Evolutionary conservation across 257 asterid species (phyloP).

Genomic region (Primulina huaijiensis): DNA sequence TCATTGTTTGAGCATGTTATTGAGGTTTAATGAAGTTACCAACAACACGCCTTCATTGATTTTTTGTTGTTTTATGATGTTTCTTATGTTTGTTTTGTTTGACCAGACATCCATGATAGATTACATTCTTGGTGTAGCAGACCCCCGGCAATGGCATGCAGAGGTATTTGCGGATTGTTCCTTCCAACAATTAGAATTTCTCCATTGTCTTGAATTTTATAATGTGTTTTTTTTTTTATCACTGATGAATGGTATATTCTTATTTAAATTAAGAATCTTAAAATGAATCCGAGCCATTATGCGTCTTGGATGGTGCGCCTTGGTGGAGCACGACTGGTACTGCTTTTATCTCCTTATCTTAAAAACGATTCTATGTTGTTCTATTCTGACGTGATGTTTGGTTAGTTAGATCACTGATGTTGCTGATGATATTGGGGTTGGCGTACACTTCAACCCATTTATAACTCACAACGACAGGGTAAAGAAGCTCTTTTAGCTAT

Average conservation of each 20-base stretch:
- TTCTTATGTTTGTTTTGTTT: background rate
- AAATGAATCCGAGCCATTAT: conserved; percentile 65
- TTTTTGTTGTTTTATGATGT: background rate
- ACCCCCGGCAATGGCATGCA: conserved; percentile 84
- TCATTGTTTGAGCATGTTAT: background rate
- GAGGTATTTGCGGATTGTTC: conserved; percentile 47
- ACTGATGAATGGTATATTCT: conserved; percentile 22
- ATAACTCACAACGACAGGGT: conserved; percentile 60
- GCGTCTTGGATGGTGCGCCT: conserved; percentile 76
- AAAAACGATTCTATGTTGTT: background rate
- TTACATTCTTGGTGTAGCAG: conserved; percentile 78
- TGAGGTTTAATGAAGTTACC: conserved; percentile 4
- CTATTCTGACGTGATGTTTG: conserved; percentile 16
- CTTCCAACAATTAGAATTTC: conserved; percentile 9
- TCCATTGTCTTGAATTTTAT: conserved; percentile 12
- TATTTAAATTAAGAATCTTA: conserved; percentile 53
- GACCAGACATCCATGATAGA: conserved; percentile 75
- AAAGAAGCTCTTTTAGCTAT: conserved; percentile 16
- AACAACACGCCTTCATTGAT: background rate
- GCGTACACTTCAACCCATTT: conserved; percentile 87
- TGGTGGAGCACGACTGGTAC: conserved; percentile 84
- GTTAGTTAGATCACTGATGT: conserved; percentile 51
- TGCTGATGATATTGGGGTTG: conserved; percentile 72
- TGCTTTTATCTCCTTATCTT: conserved; percentile 23
- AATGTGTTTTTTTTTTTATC: conserved; percentile 13